Evolutionary conservation across 2,329 filamentous ascomycete species (phyloP), one percentile per base, ranked within the genome.

Genomic region (Pochonia chlamydosporia): DNA sequence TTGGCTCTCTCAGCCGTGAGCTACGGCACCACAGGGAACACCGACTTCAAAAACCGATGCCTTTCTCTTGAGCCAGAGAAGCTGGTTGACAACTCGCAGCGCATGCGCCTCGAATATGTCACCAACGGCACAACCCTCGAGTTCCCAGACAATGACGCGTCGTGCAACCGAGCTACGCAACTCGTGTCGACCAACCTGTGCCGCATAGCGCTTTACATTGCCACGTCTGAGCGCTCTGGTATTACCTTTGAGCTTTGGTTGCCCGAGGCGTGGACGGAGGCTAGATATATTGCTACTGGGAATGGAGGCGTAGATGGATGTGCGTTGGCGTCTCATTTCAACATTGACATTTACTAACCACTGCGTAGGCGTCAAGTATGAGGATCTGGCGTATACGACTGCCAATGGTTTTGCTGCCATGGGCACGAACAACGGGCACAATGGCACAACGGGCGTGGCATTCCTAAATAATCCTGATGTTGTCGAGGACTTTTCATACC

Each of bases 341-440:
- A n/a, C n/a, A n/a, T 7, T 14, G 31, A 10, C 21, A 13, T 11
- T 28, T 13, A 20, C 31, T 33, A n/a, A 36, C 33, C 33, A 13
- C 13, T 11, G 1, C n/a, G 20, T 26, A 49, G 47, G 75, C 51
- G 71, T 76, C 40, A 62, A 69, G 51, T 75, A 74, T 48, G 62
- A 67, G 40, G 71, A 75, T 45, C 57, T 78, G 14, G 70, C 66
- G 2, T 77, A 76, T 50, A 64, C 65, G 1, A 58, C 65, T 6
- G 55, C 60, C 3, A 55, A 68, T 11, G 72, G 72, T 1, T 76
- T 76, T 51, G 71, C 72, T 1, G 62, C 68, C 1, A 66, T 76
- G 21, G 73, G 73, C 2, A 70, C 72, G 6, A 76, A 77, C 54
- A 75, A 73, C 26, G 74, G 74, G 21, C 74, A 77, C 49, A 69